Base-by-base conservation (phyloP, 345 rosid genomes). In the Crucihimalaya himalaica region DNA sequence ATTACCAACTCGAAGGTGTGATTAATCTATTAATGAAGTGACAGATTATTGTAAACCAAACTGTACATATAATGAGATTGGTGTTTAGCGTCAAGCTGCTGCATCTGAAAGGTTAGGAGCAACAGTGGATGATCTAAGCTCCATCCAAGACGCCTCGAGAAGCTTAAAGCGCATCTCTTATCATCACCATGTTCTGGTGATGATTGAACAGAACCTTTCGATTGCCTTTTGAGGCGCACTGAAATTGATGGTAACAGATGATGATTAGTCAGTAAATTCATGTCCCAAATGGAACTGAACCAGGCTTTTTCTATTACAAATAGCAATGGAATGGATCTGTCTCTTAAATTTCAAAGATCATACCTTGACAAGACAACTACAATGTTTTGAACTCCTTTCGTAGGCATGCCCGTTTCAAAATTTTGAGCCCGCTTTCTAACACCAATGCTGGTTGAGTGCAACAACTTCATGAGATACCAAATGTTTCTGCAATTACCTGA, bases 381-480 rank as follows among this genome's bases (percentile, higher is more conserved):
- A 34, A 63, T 37, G 50, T 60, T 47, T 55, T 53, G n/a, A 68
- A 27, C 47, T 19, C 14, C 18, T 21, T 46, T 43, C 23, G 62
- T 67, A 51, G 67, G 39, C 68, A 40, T 75, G 40, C 70, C 64
- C 1, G 48, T 29, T 68, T 25, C 35, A 59, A 60, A 21, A 31
- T 10, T 68, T 34, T 13, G 53, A 20, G 63, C 57, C 31, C 29
- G 50, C 56, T 52, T 61, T 61, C 48, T 52, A 68, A 51, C 47
- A 52, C 47, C 47, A 37, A 29, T 68, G 63, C 37, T 7, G 37
- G 73, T 68, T 37, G 54, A 51, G 35, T 57, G 35, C 42, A 66
- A 65, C 77, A 65, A 55, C 77, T 45, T 64, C 65, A 8, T n/a
- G 37, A 45, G 27, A 63, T 25, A 48, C 68, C 59, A 71, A 18